Evolutionary conservation across 2,329 filamentous ascomycete species (phyloP).

Genomic region (Neofusicoccum kwambonambiense): DNA sequence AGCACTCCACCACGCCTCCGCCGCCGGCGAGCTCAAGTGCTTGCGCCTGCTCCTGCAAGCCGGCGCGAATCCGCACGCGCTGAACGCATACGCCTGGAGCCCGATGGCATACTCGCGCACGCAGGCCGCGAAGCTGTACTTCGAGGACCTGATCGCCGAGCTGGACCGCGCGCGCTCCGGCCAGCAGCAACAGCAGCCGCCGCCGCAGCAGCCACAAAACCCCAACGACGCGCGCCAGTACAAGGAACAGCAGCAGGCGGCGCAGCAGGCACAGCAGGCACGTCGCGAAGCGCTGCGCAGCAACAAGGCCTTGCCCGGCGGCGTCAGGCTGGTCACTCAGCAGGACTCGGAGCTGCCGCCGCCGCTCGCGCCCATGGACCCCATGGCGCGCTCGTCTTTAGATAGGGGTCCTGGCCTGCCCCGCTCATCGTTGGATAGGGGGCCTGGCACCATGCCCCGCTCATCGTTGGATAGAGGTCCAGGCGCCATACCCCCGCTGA

Average conservation of each 20-base stretch:
- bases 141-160: conserved; percentile 73
- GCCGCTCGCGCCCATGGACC: background rate
- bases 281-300: conserved; percentile 12
- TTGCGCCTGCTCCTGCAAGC: conserved; percentile 74
- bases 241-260: background rate
- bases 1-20: conserved; percentile 80
- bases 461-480: background rate
- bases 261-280: conserved; percentile 6
- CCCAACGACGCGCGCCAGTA: background rate
- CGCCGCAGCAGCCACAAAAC: background rate
- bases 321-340: conserved; percentile 37
- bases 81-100: conserved; percentile 78
- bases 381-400: background rate
- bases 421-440: background rate
- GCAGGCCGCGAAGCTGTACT: conserved; percentile 79
- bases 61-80: conserved; percentile 70
- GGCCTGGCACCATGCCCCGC: background rate
- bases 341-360: conserved; percentile 22
- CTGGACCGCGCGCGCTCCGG: conserved; percentile 47
- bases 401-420: background rate
- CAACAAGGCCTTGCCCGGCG: conserved; percentile 26
- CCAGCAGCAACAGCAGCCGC: background rate
- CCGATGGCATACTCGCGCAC: conserved; percentile 81
- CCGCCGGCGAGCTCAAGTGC: conserved; percentile 75
- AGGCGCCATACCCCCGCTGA: background rate